A percentile compares a stretch with the other conserved stretches of the same genome.
Evolutionary conservation across 2,329 filamentous ascomycete genomes (phyloP).

Genomic region (Alternaria gansuensis): DNA sequence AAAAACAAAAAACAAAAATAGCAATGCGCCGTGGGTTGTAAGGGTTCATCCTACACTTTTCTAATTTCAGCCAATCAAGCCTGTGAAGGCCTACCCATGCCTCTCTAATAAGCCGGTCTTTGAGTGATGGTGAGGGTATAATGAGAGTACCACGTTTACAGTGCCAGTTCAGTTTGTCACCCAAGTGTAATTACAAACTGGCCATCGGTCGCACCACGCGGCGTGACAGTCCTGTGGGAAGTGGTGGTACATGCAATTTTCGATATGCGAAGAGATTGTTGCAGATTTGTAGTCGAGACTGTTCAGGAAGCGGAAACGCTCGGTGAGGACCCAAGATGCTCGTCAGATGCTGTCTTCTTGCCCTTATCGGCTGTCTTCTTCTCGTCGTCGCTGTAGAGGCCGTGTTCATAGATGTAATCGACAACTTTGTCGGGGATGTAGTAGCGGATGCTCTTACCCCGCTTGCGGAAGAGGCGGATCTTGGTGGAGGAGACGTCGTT

Average conservation of each 20-base stretch:
- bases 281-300: not conserved
- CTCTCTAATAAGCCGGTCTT: constrained; percentile 21
- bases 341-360: constrained; percentile 40
- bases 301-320: constrained; percentile 29
- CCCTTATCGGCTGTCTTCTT: constrained; percentile 50
- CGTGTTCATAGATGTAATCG: constrained; percentile 54
- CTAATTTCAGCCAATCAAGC: constrained; percentile 23
- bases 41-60: not conserved
- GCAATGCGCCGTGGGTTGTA: constrained; percentile 16
- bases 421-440: constrained; percentile 53
- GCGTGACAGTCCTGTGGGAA: constrained; percentile 34
- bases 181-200: constrained; percentile 10
- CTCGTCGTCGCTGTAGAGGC: constrained; percentile 52
- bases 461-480: constrained; percentile 74
- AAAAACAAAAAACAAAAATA: not conserved
- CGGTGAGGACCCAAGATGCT: constrained; percentile 37
- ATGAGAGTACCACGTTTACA: constrained; percentile 15
- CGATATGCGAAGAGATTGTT: not conserved
- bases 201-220: constrained; percentile 8
- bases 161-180: constrained; percentile 16
- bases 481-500: constrained; percentile 85
- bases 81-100: constrained; percentile 33
- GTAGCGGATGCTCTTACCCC: constrained; percentile 54
- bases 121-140: constrained; percentile 16
- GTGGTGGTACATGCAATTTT: constrained; percentile 15